Evolutionary conservation across 106 monocot species (phyloP), one percentile per base, ranked within the genome.

Genomic region (Amphibolis antarctica): DNA sequence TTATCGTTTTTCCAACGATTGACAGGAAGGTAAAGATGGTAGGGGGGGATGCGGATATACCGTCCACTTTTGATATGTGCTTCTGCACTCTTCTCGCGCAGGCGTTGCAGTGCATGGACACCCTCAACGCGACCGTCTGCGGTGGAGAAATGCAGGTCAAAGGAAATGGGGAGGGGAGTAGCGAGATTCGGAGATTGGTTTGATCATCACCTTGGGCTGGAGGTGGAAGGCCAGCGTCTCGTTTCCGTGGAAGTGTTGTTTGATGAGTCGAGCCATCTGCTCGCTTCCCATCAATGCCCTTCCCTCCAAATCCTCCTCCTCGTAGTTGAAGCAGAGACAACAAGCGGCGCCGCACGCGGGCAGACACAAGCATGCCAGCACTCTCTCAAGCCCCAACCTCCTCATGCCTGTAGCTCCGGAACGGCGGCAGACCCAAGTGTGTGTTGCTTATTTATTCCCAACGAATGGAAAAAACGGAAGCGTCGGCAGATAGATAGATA

Each of bases 351-450:
- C 31, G 54, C 44, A 72, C 42, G 7, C 44, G 24, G 75, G 42
- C 59, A 68, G 59, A 18, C 71, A 79, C 66, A 77, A 77, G 62
- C 82, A 86, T 26, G 72, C 71, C 67, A 74, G 54, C 22, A 78
- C 77, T 70, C 55, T 86, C 9, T 62, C 77, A 53, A 82, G 60
- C 10, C 65, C 70, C 26, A 74, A 44, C 66, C 28, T 76, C 62
- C 73, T 65, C 72, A 79, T 79, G 10, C 23, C 42, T 0, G 23
- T 25, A 21, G 23, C 24, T 55, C 79, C 85, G n/a, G 64, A 49
- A 49, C 36, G 2, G 36, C 36, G n/a, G n/a, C n/a, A n/a, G n/a
- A n/a, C n/a, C n/a, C n/a, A n/a, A n/a, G n/a, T n/a, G n/a, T n/a
- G n/a, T n/a, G n/a, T n/a, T n/a, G n/a, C n/a, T n/a, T n/a, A n/a